A percentile compares a stretch with the other conserved stretches of the same genome.
phyloP scores from a whole-genome alignment of 805 yeast species.

The Candida orba region DNA sequence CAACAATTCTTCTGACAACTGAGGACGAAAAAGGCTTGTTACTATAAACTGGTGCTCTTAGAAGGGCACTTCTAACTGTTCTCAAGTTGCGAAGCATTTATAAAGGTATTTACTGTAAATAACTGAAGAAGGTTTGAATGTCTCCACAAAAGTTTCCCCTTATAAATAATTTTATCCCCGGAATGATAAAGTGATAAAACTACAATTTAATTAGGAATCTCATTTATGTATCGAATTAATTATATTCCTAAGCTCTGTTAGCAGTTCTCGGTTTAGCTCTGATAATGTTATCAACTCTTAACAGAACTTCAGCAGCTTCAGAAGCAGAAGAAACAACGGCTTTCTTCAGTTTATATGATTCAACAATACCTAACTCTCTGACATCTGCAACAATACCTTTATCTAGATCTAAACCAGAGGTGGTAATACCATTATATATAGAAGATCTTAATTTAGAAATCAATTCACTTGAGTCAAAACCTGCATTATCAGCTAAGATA shows the following conservation, averaged over 20 bases:
- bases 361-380: conserved; percentile 90
- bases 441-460: conserved; percentile 87
- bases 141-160: no score
- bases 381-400: conserved; percentile 85
- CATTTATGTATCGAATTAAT: background rate
- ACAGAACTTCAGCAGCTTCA: conserved; percentile 95
- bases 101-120: no score
- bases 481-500: conserved; percentile 94
- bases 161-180: no score
- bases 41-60: background rate
- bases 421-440: conserved; percentile 77
- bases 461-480: conserved; percentile 87
- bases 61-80: background rate
- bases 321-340: conserved; percentile 94
- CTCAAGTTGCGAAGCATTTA: conserved; percentile 4
- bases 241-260: conserved; percentile 47
- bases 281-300: conserved; percentile 94
- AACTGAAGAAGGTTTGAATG: background rate
- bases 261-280: conserved; percentile 98
- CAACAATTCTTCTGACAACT: background rate
- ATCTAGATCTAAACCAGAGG: conserved; percentile 86
- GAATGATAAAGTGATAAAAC: no score
- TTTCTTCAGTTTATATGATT: conserved; percentile 82
- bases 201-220: background rate
- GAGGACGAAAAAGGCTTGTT: background rate